Evolutionary conservation across 139 green algal genomes (phyloP).

Genomic region (Limnomonas spitsbergensis): DNA sequence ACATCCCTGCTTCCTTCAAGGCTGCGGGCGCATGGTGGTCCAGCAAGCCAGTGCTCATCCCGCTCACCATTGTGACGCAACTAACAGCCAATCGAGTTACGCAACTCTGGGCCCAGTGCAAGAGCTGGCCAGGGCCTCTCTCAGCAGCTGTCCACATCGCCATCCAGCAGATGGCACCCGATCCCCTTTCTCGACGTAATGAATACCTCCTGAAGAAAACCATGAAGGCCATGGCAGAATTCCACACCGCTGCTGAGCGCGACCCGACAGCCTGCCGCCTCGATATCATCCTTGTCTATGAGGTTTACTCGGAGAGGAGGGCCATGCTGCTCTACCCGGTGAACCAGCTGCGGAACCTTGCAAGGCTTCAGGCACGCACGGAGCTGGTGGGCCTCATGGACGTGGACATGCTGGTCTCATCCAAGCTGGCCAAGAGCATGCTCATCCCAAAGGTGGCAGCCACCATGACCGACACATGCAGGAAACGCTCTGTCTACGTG

Average conservation of each 20-base stretch:
- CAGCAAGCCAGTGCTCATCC: neutral
- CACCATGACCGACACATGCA: neutral
- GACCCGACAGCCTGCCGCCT: conserved; percentile 16
- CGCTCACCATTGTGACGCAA: conserved; percentile 33
- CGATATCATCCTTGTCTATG: conserved; percentile 28
- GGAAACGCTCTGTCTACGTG: conserved; percentile 3
- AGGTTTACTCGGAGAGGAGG: conserved; percentile 19
- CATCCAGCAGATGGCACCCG: neutral
- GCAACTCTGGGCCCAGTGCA: conserved; percentile 32
- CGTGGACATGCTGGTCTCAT: conserved; percentile 36
- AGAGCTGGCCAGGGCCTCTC: conserved; percentile 25
- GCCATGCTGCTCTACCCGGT: conserved; percentile 41
- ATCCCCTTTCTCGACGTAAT: neutral
- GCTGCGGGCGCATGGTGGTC: conserved; percentile 21
- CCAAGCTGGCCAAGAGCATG: conserved; percentile 7
- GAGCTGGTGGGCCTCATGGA: conserved; percentile 32
- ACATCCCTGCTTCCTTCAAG: neutral
- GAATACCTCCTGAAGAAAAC: neutral
- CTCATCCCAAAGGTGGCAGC: neutral
- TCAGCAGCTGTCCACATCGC: neutral
- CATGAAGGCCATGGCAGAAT: neutral
- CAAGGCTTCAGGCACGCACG: conserved; percentile 32
- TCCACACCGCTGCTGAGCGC: neutral
- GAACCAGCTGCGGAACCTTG: conserved; percentile 40
- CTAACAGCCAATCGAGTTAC: conserved; percentile 21